Conservation (phyloP, 2,329 filamentous ascomycete species). For the Pseudofabraea citricarpa region DNA sequence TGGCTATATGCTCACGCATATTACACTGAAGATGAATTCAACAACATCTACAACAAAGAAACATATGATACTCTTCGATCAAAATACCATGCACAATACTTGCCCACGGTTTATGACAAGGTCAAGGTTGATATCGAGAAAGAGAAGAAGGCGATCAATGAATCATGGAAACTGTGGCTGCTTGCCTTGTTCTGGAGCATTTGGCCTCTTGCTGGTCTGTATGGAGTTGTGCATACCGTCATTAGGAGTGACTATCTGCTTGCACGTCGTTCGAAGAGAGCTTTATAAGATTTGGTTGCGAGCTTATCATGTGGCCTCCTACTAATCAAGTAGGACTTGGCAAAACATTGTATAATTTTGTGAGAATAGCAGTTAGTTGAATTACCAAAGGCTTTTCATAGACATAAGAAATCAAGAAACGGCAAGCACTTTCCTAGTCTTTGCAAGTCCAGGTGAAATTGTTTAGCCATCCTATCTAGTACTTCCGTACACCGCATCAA, state of each 20-base stretch:
- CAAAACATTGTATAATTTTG: too few species aligned
- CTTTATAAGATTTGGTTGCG: too few species aligned
- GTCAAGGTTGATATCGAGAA: conserved; percentile 49
- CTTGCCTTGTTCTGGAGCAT: conserved; percentile 23
- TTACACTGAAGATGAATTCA: conserved; percentile 68
- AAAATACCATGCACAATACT: conserved; percentile 57
- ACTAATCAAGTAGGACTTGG: too few species aligned
- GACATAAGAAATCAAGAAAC: too few species aligned
- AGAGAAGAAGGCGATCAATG: conserved; percentile 18
- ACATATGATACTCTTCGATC: conserved; percentile 58
- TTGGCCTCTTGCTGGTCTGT: conserved; percentile 26
- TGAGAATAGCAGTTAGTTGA: too few species aligned
- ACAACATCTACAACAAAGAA: conserved; percentile 51
- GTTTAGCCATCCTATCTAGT: too few species aligned
- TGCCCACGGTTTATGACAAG: conserved; percentile 71
- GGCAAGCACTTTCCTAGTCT: too few species aligned
- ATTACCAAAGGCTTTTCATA: too few species aligned
- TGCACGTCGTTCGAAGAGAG: conserved; percentile 1
- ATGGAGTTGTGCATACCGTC: conserved; percentile 21
- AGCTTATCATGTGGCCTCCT: too few species aligned
- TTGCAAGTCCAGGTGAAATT: too few species aligned
- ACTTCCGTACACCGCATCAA: too few species aligned
- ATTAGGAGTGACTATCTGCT: conserved; percentile 24
- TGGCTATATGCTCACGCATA: conserved; percentile 85
- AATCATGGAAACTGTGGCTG: conserved; percentile 28